Evolutionary conservation across 2,329 filamentous ascomycete genomes (phyloP), one percentile per base, ranked within the genome.

Genomic region (Diaporthe longicolla): DNA sequence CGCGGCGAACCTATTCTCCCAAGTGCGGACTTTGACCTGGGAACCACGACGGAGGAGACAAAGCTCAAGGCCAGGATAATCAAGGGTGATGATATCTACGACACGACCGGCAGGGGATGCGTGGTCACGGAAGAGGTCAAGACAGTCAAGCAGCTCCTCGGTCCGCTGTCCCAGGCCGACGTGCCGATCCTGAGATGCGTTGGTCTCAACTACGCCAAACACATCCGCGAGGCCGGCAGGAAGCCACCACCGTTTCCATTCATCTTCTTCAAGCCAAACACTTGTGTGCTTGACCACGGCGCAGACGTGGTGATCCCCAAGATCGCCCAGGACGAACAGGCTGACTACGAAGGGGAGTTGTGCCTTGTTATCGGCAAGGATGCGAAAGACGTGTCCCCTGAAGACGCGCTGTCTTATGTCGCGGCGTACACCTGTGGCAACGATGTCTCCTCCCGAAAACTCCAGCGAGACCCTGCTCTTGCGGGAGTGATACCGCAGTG

Each of bases 161-260:
- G 88, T 0, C 89, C 89, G 0, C 79, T 92, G 43, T 83, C 85
- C 0, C 80, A 79, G 13, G 79, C 81, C 3, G 88, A 91, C 68
- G 87, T 91, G 0, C 87, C 89, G 0, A 89, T 90, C 57, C 78
- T 92, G 4, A 81, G 89, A 26, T 92, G 90, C 76, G 86, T 91
- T 17, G 90, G 90, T 0, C 78, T 92, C 37, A 91, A 92, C 77
- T 91, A 91, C 77, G 85, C 85, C 52, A 90, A 88, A 70, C 90
- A 92, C 77, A 89, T 89, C 77, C 82, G 84, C 48, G 87, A 90
- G 80, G 86, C 86, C 7, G 85, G 85, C 4, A 84, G 87, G 21
- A 87, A 83, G 8, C 84, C 85, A 0, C 88, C 88, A 0, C 85
- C 87, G 0, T 86, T 83, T 63, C 87, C 86, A 0, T 84, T 82